These are phyloP conservation scores for Coelastrella sp. DNA, from an alignment of 139 green algal genomes.

Conservation along the genomic window DNA sequence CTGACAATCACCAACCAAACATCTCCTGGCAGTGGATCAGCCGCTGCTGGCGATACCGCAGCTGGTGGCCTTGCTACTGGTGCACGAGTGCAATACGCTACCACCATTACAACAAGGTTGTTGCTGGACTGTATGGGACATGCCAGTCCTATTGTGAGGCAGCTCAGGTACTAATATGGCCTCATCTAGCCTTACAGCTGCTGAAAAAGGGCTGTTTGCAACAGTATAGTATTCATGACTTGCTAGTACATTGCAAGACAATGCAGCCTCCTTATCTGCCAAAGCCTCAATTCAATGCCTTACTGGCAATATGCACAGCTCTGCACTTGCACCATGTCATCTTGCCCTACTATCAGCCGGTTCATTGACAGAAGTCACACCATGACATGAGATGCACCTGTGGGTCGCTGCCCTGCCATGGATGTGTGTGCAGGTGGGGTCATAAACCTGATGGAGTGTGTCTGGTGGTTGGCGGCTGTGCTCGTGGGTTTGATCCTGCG, in stretches of 20 bases:
- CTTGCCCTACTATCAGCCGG: too few relatives aligned
- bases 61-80: neutral
- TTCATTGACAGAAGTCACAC: too few relatives aligned
- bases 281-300: too few relatives aligned
- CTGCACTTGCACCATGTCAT: too few relatives aligned
- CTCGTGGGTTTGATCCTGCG: conserved; percentile 74
- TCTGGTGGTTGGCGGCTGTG: conserved; percentile 92
- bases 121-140: conserved; percentile 98
- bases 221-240: too few relatives aligned
- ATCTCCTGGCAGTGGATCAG: conserved; percentile 3
- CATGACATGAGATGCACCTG: too few relatives aligned
- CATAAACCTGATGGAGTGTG: conserved; percentile 95
- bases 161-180: conserved; percentile 81
- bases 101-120: conserved; percentile 58
- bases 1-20: conserved; percentile 55
- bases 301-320: too few relatives aligned
- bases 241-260: too few relatives aligned
- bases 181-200: neutral
- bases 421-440: conserved; percentile 63
- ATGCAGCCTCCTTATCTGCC: too few relatives aligned
- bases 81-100: conserved; percentile 4
- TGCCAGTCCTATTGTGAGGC: conserved; percentile 87
- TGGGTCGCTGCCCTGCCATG: too few relatives aligned
- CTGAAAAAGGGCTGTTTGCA: too few relatives aligned
- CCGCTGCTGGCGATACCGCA: neutral